Base-by-base conservation (phyloP, 495 filamentous ascomycete genomes). In the Massariosphaeria phaeospora region DNA sequence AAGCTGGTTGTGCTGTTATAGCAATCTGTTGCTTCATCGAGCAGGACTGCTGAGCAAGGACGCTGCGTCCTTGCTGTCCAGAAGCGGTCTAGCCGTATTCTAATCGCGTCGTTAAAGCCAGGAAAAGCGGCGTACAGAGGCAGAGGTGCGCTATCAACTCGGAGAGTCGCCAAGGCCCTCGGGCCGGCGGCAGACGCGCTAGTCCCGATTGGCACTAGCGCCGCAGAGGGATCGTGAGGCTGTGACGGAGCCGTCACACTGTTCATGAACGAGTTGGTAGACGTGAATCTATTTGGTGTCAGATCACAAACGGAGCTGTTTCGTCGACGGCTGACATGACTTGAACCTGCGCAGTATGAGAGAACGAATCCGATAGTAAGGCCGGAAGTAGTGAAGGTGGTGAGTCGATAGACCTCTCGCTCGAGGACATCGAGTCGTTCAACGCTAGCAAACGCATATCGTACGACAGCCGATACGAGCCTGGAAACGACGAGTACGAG, bases 401-500 rank as follows among this genome's bases (percentile, higher is more conserved):
- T n/a, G 46, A 49, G 23, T 33, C 26, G 2, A 21, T 36, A 1
- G 18, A 36, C 29, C 46, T 49, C 18, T 24, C 30, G 3, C 11
- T 8, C 10, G 46, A 39, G 7, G 39, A 49, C 18, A 7, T 49
- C 21, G 34, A 49, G 12, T 36, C 15, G 23, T 15, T 12, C 43
- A 29, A 7, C 4, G 24, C 13, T 20, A 18, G 17, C 9, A 25
- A 13, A 52, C 20, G 2, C 15, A 12, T 5, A n/a, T 42, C 35
- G 3, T 42, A 42, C 17, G 48, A 52, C 25, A 52, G 48, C 31
- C 48, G 36, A 2, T 42, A 9, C 23, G 48, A 41, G 13, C 36
- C 48, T 7, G 48, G 36, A 4, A 52, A 52, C 23, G 23, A 41
- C 3, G 38, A 52, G 2, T 52, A 52, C 36, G 35, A 52, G 27